phyloP scores from a whole-genome alignment of 257 asterid genomes.

The Plantago elongata region DNA sequence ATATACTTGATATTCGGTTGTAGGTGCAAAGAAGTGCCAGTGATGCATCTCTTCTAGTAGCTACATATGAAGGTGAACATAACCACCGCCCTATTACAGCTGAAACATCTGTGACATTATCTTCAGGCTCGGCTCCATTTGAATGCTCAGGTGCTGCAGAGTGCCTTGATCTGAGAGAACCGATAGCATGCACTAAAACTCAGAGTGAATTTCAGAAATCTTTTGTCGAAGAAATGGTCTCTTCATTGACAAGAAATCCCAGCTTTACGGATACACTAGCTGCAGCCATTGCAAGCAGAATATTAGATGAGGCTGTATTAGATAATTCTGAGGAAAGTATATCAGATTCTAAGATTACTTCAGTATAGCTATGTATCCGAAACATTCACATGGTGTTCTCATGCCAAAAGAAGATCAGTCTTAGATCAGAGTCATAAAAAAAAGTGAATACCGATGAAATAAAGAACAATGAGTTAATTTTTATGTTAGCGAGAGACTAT shows the following conservation, averaged over 20 bases:
- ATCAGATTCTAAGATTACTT: constrained; percentile 20
- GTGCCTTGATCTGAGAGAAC: constrained; percentile 17
- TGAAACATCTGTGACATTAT: constrained; percentile 23
- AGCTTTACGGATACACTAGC: constrained; percentile 68
- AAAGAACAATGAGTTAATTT: not conserved
- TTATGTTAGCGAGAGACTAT: constrained; percentile 18
- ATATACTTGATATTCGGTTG: not conserved
- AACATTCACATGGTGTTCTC: not conserved
- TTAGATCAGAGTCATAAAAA: no score
- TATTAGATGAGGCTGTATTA: constrained; percentile 37
- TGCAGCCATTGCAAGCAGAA: constrained; percentile 61
- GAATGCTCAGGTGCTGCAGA: constrained; percentile 19
- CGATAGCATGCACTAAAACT: constrained; percentile 12
- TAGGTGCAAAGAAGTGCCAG: constrained; percentile 70
- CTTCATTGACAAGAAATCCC: constrained; percentile 52
- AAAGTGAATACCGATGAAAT: not conserved
- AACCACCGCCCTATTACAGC: constrained; percentile 44
- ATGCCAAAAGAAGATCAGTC: not conserved
- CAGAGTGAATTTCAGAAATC: constrained; percentile 31
- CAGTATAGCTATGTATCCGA: not conserved
- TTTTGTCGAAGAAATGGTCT: constrained; percentile 59
- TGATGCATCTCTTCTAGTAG: constrained; percentile 61
- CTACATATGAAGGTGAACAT: constrained; percentile 73
- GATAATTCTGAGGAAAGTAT: constrained; percentile 18
- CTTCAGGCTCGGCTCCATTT: constrained; percentile 18